These are phyloP conservation scores for Chlorella sorokiniana DNA, from an alignment of 139 green algal species.

Conservation along the genomic window DNA sequence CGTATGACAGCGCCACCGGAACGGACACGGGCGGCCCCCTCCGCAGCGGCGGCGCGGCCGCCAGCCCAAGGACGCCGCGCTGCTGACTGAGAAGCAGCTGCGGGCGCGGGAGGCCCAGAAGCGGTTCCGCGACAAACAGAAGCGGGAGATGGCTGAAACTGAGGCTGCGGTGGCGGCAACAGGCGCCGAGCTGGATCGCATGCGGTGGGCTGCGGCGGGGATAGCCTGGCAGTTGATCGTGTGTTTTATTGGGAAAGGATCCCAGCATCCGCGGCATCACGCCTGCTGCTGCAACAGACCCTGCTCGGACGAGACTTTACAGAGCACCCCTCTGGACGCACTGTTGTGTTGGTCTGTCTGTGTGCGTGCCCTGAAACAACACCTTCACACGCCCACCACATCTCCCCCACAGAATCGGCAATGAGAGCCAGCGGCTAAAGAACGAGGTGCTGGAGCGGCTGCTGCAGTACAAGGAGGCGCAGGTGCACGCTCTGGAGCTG, in stretches of 20 bases:
- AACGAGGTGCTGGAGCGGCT: constrained; percentile 30
- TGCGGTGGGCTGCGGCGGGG: neutral
- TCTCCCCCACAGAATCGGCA: neutral
- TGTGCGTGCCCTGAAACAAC: neutral
- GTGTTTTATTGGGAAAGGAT: neutral
- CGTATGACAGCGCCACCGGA: neutral
- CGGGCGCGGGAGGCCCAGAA: constrained; percentile 38
- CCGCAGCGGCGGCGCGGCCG: constrained; percentile 1
- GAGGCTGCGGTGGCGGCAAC: constrained; percentile 5
- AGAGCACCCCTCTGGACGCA: neutral
- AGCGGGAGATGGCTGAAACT: constrained; percentile 3
- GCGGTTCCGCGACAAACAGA: constrained; percentile 33
- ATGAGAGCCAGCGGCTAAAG: constrained; percentile 21
- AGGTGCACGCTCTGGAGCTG: constrained; percentile 30
- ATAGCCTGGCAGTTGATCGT: neutral
- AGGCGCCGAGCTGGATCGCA: neutral
- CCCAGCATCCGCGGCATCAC: neutral
- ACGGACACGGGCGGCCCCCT: too few relatives aligned
- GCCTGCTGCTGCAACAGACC: neutral
- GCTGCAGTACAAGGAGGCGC: constrained; percentile 42
- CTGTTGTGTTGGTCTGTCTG: neutral
- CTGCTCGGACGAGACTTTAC: too few relatives aligned
- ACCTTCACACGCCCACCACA: neutral
- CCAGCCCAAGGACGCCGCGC: constrained; percentile 5
- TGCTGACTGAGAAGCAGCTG: constrained; percentile 36